Base-by-base conservation (phyloP, 345 rosid species). In the Salix caprea region DNA sequence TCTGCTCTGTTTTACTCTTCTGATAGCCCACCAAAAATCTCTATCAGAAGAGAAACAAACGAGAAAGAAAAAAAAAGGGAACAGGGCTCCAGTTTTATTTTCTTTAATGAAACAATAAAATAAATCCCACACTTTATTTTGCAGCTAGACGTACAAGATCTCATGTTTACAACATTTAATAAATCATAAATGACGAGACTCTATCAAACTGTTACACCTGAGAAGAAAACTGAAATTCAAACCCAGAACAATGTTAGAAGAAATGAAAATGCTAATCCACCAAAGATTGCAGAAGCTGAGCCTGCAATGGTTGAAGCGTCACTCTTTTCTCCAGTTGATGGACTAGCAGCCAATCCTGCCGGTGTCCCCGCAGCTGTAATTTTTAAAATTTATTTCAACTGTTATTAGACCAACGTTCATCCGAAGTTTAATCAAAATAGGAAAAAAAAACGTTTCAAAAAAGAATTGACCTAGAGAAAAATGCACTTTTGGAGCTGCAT, bases 251-350 rank as follows among this genome's bases (percentile, higher is more conserved):
- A 1, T 56, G 76, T 65, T 5, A 56, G 30, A 40, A 72, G 60
- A 78, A 54, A 21, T 13, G 72, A 52, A 54, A 72, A 40, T 6
- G 72, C 61, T 5, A 65, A 71, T 18, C 71, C 80, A 24, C 66
- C 11, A 52, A 65, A 18, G 28, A 78, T 40, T 26, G 60, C 32
- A 32, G 12, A 10, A 26, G 65, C 39, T 9, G 76, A 50, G 30
- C 39, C 34, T 2, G 72, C 39, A 28, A 67, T 39, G 37, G 4
- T 42, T 3, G 71, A 26, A 65, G 80, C 80, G 5, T 10, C 78
- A 36, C 23, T 72, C 2, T 5, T 56, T 21, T 65, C 34, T 2
- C 65, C 39, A 5, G 26, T 5, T 64, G 50, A 13, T 46, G 50
- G 50, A 30, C 46, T 19, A 32, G 60, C n/a, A 14, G 65, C 71